Evolutionary conservation across 805 yeast genomes (phyloP).

Genomic region (Torulaspora franciscae): DNA sequence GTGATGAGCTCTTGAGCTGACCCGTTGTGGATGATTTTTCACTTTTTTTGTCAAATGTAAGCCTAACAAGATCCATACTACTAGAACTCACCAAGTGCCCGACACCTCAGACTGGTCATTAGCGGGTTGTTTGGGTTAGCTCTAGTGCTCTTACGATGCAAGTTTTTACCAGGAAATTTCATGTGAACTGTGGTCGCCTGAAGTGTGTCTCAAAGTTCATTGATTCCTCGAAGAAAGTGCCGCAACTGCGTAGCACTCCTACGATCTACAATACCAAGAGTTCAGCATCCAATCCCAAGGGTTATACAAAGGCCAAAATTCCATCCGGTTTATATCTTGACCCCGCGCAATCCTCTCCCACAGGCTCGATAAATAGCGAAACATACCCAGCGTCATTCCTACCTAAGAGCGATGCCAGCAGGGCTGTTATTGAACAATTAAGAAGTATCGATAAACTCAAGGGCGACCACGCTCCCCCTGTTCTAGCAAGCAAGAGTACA

Average conservation of each 20-base stretch:
- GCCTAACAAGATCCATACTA: not conserved
- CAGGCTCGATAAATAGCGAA: conserved; percentile 42
- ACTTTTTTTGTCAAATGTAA: not conserved
- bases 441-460: conserved; percentile 25
- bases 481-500: conserved; percentile 28
- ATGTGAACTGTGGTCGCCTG: conserved; percentile 2
- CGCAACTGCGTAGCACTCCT: conserved; percentile 24
- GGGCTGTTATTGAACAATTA: conserved; percentile 34
- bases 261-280: conserved; percentile 55
- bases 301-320: conserved; percentile 37
- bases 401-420: conserved; percentile 58
- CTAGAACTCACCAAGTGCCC: not conserved
- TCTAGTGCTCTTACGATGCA: conserved; percentile 1
- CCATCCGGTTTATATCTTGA: conserved; percentile 57
- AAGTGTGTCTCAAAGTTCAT: conserved; percentile 18
- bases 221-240: conserved; percentile 14
- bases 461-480: conserved; percentile 42
- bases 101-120: not conserved
- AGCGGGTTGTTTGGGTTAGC: not conserved
- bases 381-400: conserved; percentile 66
- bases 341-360: conserved; percentile 62
- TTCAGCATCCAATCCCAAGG: conserved; percentile 63
- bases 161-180: conserved; percentile 17
- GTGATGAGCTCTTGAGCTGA: not conserved
- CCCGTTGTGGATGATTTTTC: conserved; percentile 3